Conservation (phyloP, 495 filamentous ascomycete species). For the Aspergillus homomorphus region DNA sequence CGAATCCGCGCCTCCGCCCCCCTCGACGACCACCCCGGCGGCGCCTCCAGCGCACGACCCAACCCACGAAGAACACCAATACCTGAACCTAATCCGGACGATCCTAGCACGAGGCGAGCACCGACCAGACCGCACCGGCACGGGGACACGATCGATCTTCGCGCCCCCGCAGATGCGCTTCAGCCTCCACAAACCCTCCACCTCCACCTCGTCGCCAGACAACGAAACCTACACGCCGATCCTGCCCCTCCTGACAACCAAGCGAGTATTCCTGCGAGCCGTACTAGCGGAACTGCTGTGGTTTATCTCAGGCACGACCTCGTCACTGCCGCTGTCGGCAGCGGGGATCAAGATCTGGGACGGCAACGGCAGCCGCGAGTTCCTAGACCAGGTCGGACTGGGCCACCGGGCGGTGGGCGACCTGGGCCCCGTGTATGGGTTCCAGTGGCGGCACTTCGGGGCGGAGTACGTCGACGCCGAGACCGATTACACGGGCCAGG, state of each 20-base stretch:
- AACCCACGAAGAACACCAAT: constrained; percentile 71
- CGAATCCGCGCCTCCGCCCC: no score
- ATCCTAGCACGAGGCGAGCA: constrained; percentile 76
- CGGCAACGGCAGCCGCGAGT: constrained; percentile 86
- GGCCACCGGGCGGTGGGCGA: constrained; percentile 78
- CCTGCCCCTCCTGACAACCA: constrained; percentile 91
- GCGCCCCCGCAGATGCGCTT: constrained; percentile 84
- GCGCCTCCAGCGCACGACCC: constrained; percentile 22
- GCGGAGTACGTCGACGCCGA: constrained; percentile 77
- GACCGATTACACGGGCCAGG: constrained; percentile 82
- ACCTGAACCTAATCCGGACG: constrained; percentile 69
- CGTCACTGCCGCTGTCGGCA: constrained; percentile 65
- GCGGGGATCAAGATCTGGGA: constrained; percentile 97
- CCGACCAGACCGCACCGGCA: constrained; percentile 86
- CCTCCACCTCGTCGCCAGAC: constrained; percentile 32
- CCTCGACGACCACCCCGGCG: no score
- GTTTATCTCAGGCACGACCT: constrained; percentile 86
- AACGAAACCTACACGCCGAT: constrained; percentile 36
- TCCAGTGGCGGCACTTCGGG: constrained; percentile 98
- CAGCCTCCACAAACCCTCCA: constrained; percentile 62
- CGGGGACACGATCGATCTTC: constrained; percentile 85
- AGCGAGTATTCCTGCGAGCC: constrained; percentile 90
- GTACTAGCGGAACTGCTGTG: constrained; percentile 93
- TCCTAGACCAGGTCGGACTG: constrained; percentile 80
- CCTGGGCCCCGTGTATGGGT: constrained; percentile 94